These are phyloP conservation scores for Hansenula anomala DNA, from an alignment of 1,139 yeast genomes.

Conservation along the genomic window DNA sequence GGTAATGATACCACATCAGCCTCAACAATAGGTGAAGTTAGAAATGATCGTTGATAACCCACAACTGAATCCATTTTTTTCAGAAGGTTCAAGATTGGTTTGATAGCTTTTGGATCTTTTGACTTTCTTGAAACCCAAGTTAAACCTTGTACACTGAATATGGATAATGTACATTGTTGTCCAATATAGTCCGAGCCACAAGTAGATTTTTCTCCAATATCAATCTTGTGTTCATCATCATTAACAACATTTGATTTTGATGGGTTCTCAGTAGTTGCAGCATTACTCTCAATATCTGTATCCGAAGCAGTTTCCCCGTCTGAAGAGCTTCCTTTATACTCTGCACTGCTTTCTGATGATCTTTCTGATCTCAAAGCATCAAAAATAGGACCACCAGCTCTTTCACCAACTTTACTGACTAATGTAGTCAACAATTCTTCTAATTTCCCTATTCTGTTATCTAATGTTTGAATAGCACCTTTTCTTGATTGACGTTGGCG, in stretches of 20 bases:
- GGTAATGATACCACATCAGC: constrained; percentile 23
- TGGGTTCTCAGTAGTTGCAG: no score
- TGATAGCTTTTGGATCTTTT: constrained; percentile 16
- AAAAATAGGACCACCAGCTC: no score
- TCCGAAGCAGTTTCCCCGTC: no score
- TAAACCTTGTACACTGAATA: constrained; percentile 33
- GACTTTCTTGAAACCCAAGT: constrained; percentile 30
- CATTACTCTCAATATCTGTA: no score
- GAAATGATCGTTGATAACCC: constrained; percentile 15
- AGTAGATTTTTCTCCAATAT: constrained; percentile 25
- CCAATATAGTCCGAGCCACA: constrained; percentile 21
- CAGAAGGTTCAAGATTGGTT: neutral
- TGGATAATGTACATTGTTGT: constrained; percentile 26
- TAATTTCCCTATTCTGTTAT: constrained; percentile 2
- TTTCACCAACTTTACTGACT: neutral
- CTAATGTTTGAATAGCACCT: neutral
- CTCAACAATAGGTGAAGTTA: constrained; percentile 21
- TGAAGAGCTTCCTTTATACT: no score
- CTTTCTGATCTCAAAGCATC: no score
- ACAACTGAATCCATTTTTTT: constrained; percentile 13
- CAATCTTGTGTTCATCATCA: no score
- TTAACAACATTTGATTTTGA: constrained; percentile 15
- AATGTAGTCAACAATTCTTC: constrained; percentile 1
- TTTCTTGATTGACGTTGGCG: neutral
- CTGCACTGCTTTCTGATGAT: no score